A percentile compares a stretch with the other conserved stretches of the same genome.
These are phyloP conservation scores for Cardamine resedifolia DNA, from an alignment of 345 rosid species.

Conservation along the genomic window DNA sequence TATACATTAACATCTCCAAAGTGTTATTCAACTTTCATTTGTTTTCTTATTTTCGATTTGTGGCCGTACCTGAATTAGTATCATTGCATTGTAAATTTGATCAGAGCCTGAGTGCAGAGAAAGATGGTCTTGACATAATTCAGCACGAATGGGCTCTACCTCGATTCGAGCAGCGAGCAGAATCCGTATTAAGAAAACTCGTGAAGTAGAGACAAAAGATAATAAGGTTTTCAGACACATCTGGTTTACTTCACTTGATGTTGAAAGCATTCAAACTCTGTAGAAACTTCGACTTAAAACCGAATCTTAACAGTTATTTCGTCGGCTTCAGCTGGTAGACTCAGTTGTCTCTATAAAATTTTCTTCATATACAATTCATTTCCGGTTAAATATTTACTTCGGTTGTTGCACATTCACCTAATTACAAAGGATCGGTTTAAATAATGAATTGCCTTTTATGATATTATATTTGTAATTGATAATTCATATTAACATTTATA, in stretches of 20 bases:
- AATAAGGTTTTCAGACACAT: background rate
- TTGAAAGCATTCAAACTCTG: background rate
- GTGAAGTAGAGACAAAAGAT: conserved; percentile 42
- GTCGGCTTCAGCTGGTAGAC: conserved; percentile 5
- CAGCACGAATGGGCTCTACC: conserved; percentile 89
- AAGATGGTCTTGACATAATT: conserved; percentile 70
- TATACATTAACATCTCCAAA: background rate
- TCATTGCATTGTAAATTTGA: conserved; percentile 22
- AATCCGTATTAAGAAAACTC: conserved; percentile 75
- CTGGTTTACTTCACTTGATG: conserved; percentile 2
- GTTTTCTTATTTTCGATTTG: background rate
- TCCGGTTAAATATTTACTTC: background rate
- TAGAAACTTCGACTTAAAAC: conserved; percentile 14
- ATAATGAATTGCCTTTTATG: too few relatives aligned
- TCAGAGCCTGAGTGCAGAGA: conserved; percentile 88
- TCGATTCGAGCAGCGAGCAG: conserved; percentile 86
- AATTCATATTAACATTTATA: too few relatives aligned
- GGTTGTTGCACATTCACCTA: too few relatives aligned
- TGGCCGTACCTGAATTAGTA: conserved; percentile 6
- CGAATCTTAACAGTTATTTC: background rate
- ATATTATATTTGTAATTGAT: too few relatives aligned
- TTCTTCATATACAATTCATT: background rate
- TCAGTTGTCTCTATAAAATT: background rate
- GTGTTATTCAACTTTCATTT: background rate
- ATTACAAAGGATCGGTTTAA: too few relatives aligned